Percentiles rank a stretch among this genome's conserved stretches.
These are phyloP conservation scores for Uronychia binucleata DNA, from an alignment of 73 alveolate genomes.

Conservation along the genomic window DNA sequence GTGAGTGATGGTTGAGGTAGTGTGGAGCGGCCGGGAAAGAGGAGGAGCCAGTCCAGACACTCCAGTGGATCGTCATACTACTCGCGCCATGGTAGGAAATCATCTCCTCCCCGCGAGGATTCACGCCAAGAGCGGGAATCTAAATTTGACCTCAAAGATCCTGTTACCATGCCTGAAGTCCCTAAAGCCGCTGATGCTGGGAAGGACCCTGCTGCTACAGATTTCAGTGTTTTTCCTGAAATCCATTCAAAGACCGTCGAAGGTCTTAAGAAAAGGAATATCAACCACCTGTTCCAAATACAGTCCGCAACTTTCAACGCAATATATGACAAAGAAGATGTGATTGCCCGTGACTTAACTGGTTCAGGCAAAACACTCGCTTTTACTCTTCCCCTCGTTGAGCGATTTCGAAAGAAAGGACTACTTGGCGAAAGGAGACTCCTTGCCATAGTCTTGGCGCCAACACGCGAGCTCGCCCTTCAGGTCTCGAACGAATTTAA, in stretches of 20 bases:
- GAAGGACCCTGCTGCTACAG: neutral
- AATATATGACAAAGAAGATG: conserved; percentile 82
- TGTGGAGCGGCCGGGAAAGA: conserved; percentile 22
- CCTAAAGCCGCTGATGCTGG: neutral
- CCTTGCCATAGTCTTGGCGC: conserved; percentile 74
- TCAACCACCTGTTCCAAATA: conserved; percentile 81
- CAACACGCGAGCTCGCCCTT: conserved; percentile 90
- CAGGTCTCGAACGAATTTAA: conserved; percentile 70
- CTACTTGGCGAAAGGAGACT: conserved; percentile 44
- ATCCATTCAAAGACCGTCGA: conserved; percentile 48
- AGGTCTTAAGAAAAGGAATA: conserved; percentile 56
- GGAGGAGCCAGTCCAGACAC: conserved; percentile 5
- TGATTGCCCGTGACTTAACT: conserved; percentile 91
- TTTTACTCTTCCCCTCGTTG: conserved; percentile 82
- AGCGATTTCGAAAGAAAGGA: conserved; percentile 80
- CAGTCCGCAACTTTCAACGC: conserved; percentile 83
- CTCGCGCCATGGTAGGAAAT: conserved; percentile 2
- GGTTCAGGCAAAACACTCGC: conserved; percentile 98
- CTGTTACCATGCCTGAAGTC: neutral
- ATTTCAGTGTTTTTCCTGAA: conserved; percentile 18
- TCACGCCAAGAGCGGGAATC: too few species aligned
- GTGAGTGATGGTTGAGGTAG: conserved; percentile 96
- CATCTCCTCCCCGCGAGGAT: conserved; percentile 1
- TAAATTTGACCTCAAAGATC: too few species aligned
- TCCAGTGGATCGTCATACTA: neutral